Evolutionary conservation across 164 flowering plant species (phyloP), one percentile per base, ranked within the genome.

Genomic region (Chimonanthus salicifolius): DNA sequence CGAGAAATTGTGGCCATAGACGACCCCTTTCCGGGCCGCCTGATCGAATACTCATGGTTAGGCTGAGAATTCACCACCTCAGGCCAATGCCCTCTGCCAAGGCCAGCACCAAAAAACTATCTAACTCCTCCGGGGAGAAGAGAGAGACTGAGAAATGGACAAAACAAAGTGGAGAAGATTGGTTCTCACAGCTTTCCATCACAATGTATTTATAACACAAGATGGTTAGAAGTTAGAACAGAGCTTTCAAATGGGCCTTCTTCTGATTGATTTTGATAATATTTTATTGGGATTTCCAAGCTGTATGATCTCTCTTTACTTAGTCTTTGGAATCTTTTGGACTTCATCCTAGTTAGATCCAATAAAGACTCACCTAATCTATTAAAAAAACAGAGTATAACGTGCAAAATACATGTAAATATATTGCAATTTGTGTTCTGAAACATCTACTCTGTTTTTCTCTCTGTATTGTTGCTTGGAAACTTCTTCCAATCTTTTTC

Each of bases 1-100:
- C 46, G 16, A 66, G 65, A 3, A 73, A 13, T 6, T 54, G 50
- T 6, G 64, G 75, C 75, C 75, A 66, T 6, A 54, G 71, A 45
- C 71, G 71, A 58, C 65, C 75, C 70, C 75, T 3, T 16, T 64
- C 46, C 62, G 50, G 70, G 71, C 47, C 76, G 76, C 71, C 69
- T 18, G 21, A 13, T 47, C 33, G 48, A 43, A n/a, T 13, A 4
- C 54, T 67, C 75, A 73, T 73, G 16, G 20, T 70, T 21, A 11
- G n/a, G 49, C 68, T 5, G 63, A 16, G 45, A 44, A 49, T 65
- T 47, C 47, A 11, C 48, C 69, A 54, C n/a, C 64, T 54, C 54
- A 4, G 71, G 71, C 43, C 45, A 62, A 69, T 70, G 46, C 11
- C 63, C 44, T 51, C 13, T 33, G 72, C 9, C 47, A 4, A 9